These are phyloP conservation scores for Mortierella sp. DNA, from an alignment of 371 early-diverging fungal species.

Conservation along the genomic window DNA sequence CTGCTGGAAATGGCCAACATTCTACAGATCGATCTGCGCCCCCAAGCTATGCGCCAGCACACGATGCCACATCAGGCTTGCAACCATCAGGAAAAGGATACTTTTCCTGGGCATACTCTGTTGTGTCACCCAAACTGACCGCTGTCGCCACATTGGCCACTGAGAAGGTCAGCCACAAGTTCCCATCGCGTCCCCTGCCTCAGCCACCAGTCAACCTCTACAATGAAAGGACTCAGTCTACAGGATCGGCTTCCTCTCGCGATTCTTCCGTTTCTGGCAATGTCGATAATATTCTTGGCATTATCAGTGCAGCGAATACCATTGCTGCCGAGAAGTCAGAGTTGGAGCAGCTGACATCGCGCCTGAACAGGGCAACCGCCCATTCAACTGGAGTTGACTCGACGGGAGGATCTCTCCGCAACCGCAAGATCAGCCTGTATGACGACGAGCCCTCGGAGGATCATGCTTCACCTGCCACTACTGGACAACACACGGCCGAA, in stretches of 20 bases:
- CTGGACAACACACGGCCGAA: slow-evolving; percentile 20
- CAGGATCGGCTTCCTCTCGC: slow-evolving; percentile 31
- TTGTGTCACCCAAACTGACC: slow-evolving; percentile 42
- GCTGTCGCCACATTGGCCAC: slow-evolving; percentile 51
- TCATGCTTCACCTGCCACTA: neutral
- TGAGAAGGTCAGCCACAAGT: slow-evolving; percentile 22
- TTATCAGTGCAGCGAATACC: slow-evolving; percentile 6
- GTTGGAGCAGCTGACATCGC: slow-evolving; percentile 27
- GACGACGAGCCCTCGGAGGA: slow-evolving; percentile 26
- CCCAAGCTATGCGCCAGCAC: neutral
- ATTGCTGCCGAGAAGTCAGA: slow-evolving; percentile 19
- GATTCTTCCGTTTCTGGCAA: slow-evolving; percentile 10
- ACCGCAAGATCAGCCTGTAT: slow-evolving; percentile 44
- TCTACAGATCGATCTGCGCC: slow-evolving; percentile 4
- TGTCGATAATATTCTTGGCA: slow-evolving; percentile 23
- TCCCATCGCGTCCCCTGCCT: slow-evolving; percentile 42
- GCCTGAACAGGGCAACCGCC: slow-evolving; percentile 34
- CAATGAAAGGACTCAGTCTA: slow-evolving; percentile 6
- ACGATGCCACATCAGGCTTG: neutral
- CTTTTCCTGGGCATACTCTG: slow-evolving; percentile 41
- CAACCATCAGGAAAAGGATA: neutral
- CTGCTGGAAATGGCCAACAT: neutral
- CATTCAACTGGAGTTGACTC: slow-evolving; percentile 21
- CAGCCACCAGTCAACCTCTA: slow-evolving; percentile 42
- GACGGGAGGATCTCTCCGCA: slow-evolving; percentile 15